These are phyloP conservation scores for Colletotrichum sp. DNA, from an alignment of 2,329 filamentous ascomycete species.

Conservation along the genomic window DNA sequence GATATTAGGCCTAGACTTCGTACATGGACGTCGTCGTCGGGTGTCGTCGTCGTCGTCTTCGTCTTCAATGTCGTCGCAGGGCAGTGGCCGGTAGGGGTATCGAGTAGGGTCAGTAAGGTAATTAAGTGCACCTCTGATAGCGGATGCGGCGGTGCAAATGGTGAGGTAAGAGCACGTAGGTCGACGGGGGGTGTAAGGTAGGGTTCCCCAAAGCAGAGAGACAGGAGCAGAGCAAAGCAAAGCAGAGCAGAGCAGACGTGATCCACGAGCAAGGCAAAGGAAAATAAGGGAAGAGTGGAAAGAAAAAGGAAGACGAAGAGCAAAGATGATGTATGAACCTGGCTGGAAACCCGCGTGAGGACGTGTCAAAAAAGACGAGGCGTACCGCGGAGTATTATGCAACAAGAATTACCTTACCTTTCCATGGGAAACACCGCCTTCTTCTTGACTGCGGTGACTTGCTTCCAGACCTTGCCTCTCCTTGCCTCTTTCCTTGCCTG, in stretches of 20 bases:
- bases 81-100: neutral
- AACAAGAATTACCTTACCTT: neutral
- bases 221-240: neutral
- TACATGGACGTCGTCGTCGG: neutral
- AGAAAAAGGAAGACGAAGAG: neutral
- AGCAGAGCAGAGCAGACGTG: neutral
- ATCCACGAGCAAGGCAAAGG: neutral
- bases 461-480: neutral
- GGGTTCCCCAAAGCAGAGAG: neutral
- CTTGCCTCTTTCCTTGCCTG: neutral
- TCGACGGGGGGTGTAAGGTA: neutral
- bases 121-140: neutral
- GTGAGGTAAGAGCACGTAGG: neutral
- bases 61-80: neutral
- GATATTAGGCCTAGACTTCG: neutral
- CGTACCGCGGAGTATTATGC: conserved; percentile 15
- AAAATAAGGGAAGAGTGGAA: neutral
- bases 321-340: conserved; percentile 12
- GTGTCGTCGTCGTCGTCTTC: neutral
- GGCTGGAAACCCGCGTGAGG: neutral
- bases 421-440: conserved; percentile 6
- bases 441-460: neutral
- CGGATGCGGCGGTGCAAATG: neutral
- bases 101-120: neutral
- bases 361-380: conserved; percentile 17